Base-by-base conservation (phyloP, 2,329 filamentous ascomycete genomes). In the Colletotrichum musicola region DNA sequence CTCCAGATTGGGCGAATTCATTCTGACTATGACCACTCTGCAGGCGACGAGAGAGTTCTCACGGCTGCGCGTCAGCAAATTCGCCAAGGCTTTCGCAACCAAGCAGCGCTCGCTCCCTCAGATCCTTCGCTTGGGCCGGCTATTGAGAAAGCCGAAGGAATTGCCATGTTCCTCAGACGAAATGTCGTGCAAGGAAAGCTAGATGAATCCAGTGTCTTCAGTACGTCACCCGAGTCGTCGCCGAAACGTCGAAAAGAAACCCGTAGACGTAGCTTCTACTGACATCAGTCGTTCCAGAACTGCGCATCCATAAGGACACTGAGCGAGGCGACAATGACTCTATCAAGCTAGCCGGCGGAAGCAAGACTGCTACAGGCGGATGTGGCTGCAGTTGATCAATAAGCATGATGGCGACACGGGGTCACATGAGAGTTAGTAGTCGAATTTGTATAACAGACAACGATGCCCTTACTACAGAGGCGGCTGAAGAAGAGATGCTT, bases 301-400 rank as follows among this genome's bases (percentile, higher is more conserved):
- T 98, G 65, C 88, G 91, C 59, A 98, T 99, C 81, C 96, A 98
- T 79, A 88, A 97, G 70, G 84, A 97, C 72, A 99, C 92, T 35
- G 95, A 99, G 80, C 87, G 93, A 72, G 94, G 96, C 62, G 93
- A 98, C 81, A 99, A 99, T 77, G 94, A 98, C 74, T 93, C 91
- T 40, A 89, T 98, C 75, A 97, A 95, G 81, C 84, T 89, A 59
- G 85, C 86, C 2, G 84, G 81, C 38, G 53, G 63, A 13, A 42
- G 38, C 68, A 78, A 70, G 1, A 76, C 75, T 46, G 67, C 66
- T n/a, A 55, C 70, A n/a, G 72, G 75, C 7, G 76, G 77, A 20
- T 78, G 79, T 13, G 80, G 80, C 62, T 76, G 77, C 42, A 73
- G 70, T 30, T 74, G 76, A 67, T 12, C 13, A 79, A 79, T 67